Evolutionary conservation across 495 filamentous ascomycete species (phyloP), one percentile per base, ranked within the genome.

Genomic region (Hypoxylon cercidicola): DNA sequence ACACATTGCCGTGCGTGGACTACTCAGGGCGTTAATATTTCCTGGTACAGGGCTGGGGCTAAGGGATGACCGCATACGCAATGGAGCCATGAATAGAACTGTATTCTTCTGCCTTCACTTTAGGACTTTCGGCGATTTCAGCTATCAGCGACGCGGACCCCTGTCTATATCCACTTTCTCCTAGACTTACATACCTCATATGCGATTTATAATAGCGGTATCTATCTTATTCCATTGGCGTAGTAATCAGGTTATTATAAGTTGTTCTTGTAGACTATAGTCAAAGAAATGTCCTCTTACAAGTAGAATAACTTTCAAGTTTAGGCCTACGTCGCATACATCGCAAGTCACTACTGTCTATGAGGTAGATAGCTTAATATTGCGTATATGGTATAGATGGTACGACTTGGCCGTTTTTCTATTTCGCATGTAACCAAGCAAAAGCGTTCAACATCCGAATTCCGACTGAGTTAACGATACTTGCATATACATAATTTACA

Each of bases 61-160:
- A 57, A 66, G 61, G 43, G 20, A 48, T 66, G 47, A 66, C 64
- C 47, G 53, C 57, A 62, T 57, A 52, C 43, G 21, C 32, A 45
- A 49, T 19, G 28, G n/a, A 55, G 23, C 19, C 12, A 21, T 15
- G 23, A 32, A n/a, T 15, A 30, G 20, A 4, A 48, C 7, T 12
- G n/a, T 41, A 3, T 39, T 15, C 23, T 30, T 3, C 15, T n/a
- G n/a, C n/a, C n/a, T n/a, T n/a, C 25, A 28, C 25, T 28, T 28
- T 28, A 7, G 3, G 25, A 28, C 7, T 45, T 18, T 43, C 16
- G n/a, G 6, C 15, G 15, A 4, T n/a, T 12, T n/a, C 34, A 37
- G 34, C 18, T 52, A 57, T 57, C 46, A 41, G 41, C 34, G 32
- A 37, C 16, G 23, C 16, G 11, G 8, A 20, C 28, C 20, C 30